Conservation (phyloP, 225 moss, liverwort and hornwort species). For the Thuidium tamariscinum region DNA sequence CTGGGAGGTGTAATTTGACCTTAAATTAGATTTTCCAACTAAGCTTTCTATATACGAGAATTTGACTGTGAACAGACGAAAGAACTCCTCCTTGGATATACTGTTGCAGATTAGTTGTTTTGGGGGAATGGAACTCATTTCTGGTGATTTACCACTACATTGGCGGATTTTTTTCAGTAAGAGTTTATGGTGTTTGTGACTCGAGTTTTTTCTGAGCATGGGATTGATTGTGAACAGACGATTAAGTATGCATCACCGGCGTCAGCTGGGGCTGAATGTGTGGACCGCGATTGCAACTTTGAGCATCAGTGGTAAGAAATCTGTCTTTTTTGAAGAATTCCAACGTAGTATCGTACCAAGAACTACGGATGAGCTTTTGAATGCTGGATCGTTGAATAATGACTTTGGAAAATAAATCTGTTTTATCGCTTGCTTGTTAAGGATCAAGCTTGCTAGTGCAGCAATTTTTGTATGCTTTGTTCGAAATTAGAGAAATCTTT, state of each 20-base stretch:
- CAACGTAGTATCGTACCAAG: background rate
- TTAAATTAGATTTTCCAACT: background rate
- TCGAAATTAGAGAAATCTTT: background rate
- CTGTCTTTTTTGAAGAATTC: background rate
- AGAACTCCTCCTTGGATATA: background rate
- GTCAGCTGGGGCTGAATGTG: conserved; percentile 76
- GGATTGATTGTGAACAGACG: conserved; percentile 27
- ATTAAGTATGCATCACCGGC: conserved; percentile 64
- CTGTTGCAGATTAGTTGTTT: no score
- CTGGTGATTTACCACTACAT: background rate
- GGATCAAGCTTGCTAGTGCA: background rate
- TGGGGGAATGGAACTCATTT: background rate
- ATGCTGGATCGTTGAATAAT: background rate
- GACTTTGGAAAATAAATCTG: background rate
- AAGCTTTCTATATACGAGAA: background rate
- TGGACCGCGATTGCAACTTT: conserved; percentile 62
- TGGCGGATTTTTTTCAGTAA: no score
- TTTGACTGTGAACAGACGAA: background rate
- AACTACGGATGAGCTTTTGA: background rate
- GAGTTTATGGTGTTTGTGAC: background rate
- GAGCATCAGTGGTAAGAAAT: conserved; percentile 57
- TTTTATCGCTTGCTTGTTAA: background rate
- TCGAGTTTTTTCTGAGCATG: background rate
- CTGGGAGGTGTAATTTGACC: background rate
- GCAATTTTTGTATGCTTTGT: background rate